A percentile compares a stretch with the other conserved stretches of the same genome.
Conservation (phyloP, 1,284 basidiomycete species). For the Blastosporella zonata region DNA sequence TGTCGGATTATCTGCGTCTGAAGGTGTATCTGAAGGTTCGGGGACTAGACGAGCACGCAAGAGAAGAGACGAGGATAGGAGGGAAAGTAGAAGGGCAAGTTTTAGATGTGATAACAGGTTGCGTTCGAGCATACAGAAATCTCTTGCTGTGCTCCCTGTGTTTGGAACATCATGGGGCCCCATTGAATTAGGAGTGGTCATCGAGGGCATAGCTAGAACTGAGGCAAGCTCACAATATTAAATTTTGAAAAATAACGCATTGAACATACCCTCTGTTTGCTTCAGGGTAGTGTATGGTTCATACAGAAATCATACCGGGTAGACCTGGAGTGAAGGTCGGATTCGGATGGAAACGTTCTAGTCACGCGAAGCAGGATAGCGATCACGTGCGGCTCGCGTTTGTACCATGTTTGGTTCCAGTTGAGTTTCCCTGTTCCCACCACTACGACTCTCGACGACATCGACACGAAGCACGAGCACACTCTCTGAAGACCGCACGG, state of each 20-base stretch:
- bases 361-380: slow-evolving; percentile 11
- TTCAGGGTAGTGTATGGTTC: neutral
- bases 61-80: slow-evolving; percentile 62
- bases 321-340: too few relatives aligned
- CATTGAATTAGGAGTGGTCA: neutral
- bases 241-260: too few relatives aligned
- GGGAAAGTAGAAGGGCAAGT: slow-evolving; percentile 58
- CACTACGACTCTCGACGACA: slow-evolving; percentile 11
- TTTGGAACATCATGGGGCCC: slow-evolving; percentile 34
- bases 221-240: too few relatives aligned
- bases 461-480: slow-evolving; percentile 17
- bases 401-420: slow-evolving; percentile 42
- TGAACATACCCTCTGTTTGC: neutral
- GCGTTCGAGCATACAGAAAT: slow-evolving; percentile 73
- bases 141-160: slow-evolving; percentile 53
- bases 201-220: neutral
- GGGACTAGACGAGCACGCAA: slow-evolving; percentile 58
- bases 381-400: slow-evolving; percentile 30
- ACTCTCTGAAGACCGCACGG: slow-evolving; percentile 14
- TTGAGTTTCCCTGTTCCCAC: slow-evolving; percentile 31
- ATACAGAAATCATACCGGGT: neutral
- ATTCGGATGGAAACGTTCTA: neutral
- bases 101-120: slow-evolving; percentile 67
- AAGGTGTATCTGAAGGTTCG: slow-evolving; percentile 25
- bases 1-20: slow-evolving; percentile 16